A percentile compares a stretch with the other conserved stretches of the same genome.
phyloP scores from a whole-genome alignment of 371 early-diverging fungal species.

The Mortierella sp. region DNA sequence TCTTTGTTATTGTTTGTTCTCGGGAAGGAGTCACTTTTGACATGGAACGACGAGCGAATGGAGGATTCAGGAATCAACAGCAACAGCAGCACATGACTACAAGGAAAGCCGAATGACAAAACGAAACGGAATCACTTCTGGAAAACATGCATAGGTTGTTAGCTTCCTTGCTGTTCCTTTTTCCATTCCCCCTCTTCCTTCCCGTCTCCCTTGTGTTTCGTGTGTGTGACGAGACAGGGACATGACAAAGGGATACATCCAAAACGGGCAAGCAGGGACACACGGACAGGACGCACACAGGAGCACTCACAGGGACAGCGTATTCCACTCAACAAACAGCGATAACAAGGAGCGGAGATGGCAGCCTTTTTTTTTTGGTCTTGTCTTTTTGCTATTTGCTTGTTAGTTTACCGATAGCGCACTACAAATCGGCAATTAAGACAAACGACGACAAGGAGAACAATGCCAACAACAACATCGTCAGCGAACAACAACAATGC shows the following conservation, averaged over 20 bases:
- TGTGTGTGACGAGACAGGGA: not conserved
- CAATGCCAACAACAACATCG: too few relatives aligned
- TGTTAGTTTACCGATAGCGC: not conserved
- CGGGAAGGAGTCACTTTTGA: not conserved
- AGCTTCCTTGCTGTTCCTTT: not conserved
- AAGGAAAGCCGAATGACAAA: not conserved
- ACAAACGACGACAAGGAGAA: not conserved
- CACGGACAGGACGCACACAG: not conserved
- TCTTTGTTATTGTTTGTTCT: not conserved
- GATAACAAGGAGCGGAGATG: not conserved
- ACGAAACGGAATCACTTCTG: not conserved
- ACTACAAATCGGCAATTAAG: not conserved
- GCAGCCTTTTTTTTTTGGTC: not conserved
- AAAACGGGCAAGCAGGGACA: not conserved
- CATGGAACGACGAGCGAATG: not conserved
- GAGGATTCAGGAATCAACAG: not conserved
- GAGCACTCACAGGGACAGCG: not conserved
- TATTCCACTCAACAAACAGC: not conserved
- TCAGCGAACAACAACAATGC: not conserved
- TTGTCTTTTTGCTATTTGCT: not conserved
- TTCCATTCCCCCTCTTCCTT: not conserved
- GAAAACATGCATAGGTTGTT: too few relatives aligned
- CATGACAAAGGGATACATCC: not conserved
- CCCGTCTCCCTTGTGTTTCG: not conserved
- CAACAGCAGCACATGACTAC: not conserved